A percentile compares a stretch with the other conserved stretches of the same genome.
These are phyloP conservation scores for Trichoderma parareesei DNA, from an alignment of 495 filamentous ascomycete genomes.

Conservation along the genomic window DNA sequence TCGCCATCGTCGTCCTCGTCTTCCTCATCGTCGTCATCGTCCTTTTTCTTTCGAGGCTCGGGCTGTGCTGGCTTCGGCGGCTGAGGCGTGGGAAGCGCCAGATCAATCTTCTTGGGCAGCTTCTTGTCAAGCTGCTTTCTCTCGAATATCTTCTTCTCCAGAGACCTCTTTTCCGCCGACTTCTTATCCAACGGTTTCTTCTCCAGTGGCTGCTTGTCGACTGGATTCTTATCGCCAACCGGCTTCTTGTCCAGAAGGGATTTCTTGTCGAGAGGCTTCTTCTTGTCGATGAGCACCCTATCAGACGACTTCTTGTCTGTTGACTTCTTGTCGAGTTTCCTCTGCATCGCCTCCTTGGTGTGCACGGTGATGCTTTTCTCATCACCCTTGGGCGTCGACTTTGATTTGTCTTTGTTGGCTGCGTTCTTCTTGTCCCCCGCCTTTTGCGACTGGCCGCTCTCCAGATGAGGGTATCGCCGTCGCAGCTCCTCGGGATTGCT, in stretches of 20 bases:
- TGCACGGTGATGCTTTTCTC: slow-evolving; percentile 1
- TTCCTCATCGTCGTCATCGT: slow-evolving; percentile 22
- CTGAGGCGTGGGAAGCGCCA: slow-evolving; percentile 4
- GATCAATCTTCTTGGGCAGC: slow-evolving; percentile 12
- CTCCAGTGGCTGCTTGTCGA: background rate
- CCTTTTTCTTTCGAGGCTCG: slow-evolving; percentile 21
- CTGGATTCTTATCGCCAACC: background rate
- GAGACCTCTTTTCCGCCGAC: background rate
- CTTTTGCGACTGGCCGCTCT: slow-evolving; percentile 19
- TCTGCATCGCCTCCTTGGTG: slow-evolving; percentile 21
- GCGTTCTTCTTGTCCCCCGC: slow-evolving; percentile 15
- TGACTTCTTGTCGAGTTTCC: slow-evolving; percentile 12
- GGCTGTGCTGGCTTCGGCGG: slow-evolving; percentile 14
- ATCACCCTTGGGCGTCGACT: slow-evolving; percentile 18
- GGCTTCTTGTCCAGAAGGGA: background rate
- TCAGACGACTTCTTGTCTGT: background rate
- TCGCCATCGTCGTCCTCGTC: slow-evolving; percentile 40
- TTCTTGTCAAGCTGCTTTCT: slow-evolving; percentile 1
- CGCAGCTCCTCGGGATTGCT: slow-evolving; percentile 30
- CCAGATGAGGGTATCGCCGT: slow-evolving; percentile 35
- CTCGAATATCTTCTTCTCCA: slow-evolving; percentile 10
- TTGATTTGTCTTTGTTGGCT: slow-evolving; percentile 13
- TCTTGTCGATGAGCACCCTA: background rate
- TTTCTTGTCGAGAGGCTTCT: slow-evolving; percentile 3
- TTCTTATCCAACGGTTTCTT: background rate